Conservation (phyloP, 306 rosid species). For the Corylus avellana region DNA sequence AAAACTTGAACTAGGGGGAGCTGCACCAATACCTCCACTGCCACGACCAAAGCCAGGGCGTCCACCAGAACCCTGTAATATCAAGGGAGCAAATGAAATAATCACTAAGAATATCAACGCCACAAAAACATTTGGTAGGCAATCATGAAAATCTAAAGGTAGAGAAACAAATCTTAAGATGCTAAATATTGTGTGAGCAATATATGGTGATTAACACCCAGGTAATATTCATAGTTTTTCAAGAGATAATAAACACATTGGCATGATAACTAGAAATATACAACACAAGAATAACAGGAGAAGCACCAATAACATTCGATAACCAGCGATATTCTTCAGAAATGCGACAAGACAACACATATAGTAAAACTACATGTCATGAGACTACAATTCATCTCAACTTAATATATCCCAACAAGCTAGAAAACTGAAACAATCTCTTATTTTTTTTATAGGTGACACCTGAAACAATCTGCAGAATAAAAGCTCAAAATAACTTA, state of each 20-base stretch:
- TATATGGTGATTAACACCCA: too few relatives aligned
- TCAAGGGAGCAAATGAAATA: neutral
- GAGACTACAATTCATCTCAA: too few relatives aligned
- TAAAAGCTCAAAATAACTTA: neutral
- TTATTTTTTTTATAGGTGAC: neutral
- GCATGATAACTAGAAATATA: too few relatives aligned
- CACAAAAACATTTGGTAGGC: neutral
- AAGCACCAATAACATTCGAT: too few relatives aligned
- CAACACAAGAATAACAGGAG: too few relatives aligned
- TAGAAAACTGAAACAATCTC: neutral
- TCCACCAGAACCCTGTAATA: constrained; percentile 64
- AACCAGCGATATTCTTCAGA: too few relatives aligned
- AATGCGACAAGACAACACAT: too few relatives aligned
- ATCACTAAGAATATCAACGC: neutral
- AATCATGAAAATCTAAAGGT: too few relatives aligned
- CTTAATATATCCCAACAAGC: neutral
- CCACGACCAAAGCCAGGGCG: constrained; percentile 84
- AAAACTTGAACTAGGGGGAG: constrained; percentile 19
- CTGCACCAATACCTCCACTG: constrained; percentile 46
- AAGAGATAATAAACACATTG: too few relatives aligned
- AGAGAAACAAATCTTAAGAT: neutral
- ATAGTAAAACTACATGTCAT: too few relatives aligned
- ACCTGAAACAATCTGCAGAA: neutral
- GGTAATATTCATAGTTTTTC: too few relatives aligned
- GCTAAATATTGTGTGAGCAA: neutral